Evolutionary conservation across 106 monocot genomes (phyloP), one percentile per base, ranked within the genome.

Genomic region (Dendrobium huoshanense): DNA sequence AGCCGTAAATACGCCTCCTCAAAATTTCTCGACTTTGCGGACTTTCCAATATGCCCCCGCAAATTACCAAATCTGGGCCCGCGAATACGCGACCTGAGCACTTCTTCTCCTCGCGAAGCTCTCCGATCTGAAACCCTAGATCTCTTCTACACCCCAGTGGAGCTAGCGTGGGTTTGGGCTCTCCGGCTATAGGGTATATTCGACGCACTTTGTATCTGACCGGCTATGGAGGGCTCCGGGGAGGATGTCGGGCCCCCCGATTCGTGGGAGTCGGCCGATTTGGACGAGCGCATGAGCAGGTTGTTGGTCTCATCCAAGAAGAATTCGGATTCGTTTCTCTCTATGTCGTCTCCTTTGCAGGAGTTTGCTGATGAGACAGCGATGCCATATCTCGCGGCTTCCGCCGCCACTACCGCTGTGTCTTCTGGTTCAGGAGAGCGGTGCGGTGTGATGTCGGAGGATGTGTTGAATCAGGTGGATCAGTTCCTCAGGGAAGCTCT

Each of bases 401-500:
- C 80, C 55, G 43, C 4, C 75, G 22, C 42, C 45, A 5, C 72
- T 4, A 44, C 17, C 0, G 47, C 22, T 41, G 10, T 24, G 7
- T 27, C 76, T 45, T 45, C 64, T 1, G 29, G 19, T 44, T 42
- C 80, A 42, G 85, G 42, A 11, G 77, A 61, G 29, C 19, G 29
- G n/a, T 7, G 74, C 20, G 44, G 67, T 0, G 79, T 74, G 40
- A 15, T 80, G 22, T 58, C 77, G 74, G 89, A 85, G 75, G 92
- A 90, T 7, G 75, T 73, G 18, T 72, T 90, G 43, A 49, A 41
- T 55, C 88, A 89, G 86, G 94, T 97, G 25, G 97, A 97, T 83
- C 92, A 88, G 86, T 97, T 97, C 82, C 88, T 97, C 11, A 83
- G 86, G 55, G 97, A 97, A 79, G 97, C 97, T 11, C 59, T 97